phyloP scores from a whole-genome alignment of 1,284 basidiomycete genomes.

The Pseudozyma tsukubaensis region DNA sequence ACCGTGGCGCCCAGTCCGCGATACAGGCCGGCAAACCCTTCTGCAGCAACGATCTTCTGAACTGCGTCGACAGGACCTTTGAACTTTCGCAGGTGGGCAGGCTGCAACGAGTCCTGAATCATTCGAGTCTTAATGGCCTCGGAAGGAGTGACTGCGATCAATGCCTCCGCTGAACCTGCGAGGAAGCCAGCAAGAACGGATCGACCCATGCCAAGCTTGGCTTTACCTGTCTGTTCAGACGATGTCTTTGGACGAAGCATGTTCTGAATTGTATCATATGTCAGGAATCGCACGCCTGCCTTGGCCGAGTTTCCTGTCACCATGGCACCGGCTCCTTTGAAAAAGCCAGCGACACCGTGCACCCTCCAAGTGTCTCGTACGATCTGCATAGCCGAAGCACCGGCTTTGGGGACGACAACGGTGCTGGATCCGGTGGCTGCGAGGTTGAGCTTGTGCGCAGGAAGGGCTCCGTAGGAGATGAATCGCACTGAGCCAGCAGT shows the following conservation, averaged over 20 bases:
- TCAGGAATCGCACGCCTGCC: conserved; percentile 92
- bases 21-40: conserved; percentile 83
- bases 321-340: conserved; percentile 32
- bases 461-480: conserved; percentile 60
- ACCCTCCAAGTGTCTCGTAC: conserved; percentile 18
- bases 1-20: conserved; percentile 87
- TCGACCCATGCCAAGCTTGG: conserved; percentile 18
- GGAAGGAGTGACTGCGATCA: conserved; percentile 93
- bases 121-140: conserved; percentile 99
- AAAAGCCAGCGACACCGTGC: conserved; percentile 16
- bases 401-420: conserved; percentile 1
- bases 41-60: conserved; percentile 64
- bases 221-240: not conserved
- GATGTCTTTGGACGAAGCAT: conserved; percentile 17
- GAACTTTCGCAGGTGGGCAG: conserved; percentile 78
- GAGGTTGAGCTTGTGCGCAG: conserved; percentile 38
- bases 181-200: conserved; percentile 80
- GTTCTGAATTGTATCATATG: conserved; percentile 89
- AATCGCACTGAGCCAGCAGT: conserved; percentile 58
- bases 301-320: conserved; percentile 51
- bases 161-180: conserved; percentile 90
- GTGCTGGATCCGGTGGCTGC: not conserved
- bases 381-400: conserved; percentile 21
- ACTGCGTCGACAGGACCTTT: conserved; percentile 18
- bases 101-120: conserved; percentile 88